Evolutionary conservation across 495 filamentous ascomycete genomes (phyloP).

Genomic region (Hapsidospora chrysogenum): DNA sequence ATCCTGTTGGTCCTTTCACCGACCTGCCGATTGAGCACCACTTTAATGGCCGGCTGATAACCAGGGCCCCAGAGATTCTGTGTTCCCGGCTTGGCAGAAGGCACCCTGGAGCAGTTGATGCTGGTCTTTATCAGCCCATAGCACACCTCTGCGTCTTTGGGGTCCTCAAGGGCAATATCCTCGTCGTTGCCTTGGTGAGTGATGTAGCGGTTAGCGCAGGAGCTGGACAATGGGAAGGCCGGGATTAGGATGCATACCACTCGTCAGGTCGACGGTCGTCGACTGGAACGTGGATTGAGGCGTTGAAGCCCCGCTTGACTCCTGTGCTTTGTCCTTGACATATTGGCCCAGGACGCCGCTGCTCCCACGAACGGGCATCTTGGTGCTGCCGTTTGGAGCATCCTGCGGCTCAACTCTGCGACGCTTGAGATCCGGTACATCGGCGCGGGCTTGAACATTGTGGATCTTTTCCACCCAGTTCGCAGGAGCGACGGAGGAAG

Average conservation of each 20-base stretch:
- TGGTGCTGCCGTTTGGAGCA: slow-evolving; percentile 14
- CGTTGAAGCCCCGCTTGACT: slow-evolving; percentile 15
- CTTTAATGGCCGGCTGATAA: slow-evolving; percentile 59
- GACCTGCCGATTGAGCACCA: slow-evolving; percentile 39
- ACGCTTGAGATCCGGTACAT: slow-evolving; percentile 43
- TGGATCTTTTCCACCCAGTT: slow-evolving; percentile 51
- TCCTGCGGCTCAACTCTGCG: slow-evolving; percentile 38
- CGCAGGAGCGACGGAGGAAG: too few relatives aligned
- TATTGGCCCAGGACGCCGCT: slow-evolving; percentile 46
- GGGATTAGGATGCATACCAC: slow-evolving; percentile 16
- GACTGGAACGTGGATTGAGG: slow-evolving; percentile 4
- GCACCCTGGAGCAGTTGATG: slow-evolving; percentile 51
- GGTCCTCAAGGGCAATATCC: slow-evolving; percentile 22
- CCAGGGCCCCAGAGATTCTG: slow-evolving; percentile 27
- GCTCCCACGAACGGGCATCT: slow-evolving; percentile 22
- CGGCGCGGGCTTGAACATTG: slow-evolving; percentile 46
- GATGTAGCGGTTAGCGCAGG: too few relatives aligned
- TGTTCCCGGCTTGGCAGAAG: slow-evolving; percentile 40
- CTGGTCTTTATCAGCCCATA: slow-evolving; percentile 63
- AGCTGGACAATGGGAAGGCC: too few relatives aligned
- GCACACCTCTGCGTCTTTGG: slow-evolving; percentile 49
- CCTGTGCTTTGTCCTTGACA: slow-evolving; percentile 35
- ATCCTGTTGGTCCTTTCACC: slow-evolving; percentile 41
- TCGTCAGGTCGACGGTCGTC: slow-evolving; percentile 50
- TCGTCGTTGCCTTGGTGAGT: slow-evolving; percentile 34